These are phyloP conservation scores for Penicillium sp. DNA, from an alignment of 2,329 filamentous ascomycete genomes.

Conservation along the genomic window DNA sequence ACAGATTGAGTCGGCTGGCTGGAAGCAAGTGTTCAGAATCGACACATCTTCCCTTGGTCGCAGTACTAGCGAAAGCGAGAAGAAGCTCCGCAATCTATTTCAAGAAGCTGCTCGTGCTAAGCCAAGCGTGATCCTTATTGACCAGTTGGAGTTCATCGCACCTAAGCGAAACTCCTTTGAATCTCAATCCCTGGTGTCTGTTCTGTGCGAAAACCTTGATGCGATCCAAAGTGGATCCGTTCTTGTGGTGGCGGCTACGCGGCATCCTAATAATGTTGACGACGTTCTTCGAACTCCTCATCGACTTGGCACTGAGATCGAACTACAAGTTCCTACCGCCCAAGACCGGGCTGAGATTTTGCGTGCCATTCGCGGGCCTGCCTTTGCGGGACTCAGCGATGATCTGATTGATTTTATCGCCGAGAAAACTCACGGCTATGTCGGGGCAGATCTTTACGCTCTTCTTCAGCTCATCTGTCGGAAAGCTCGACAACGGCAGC, in stretches of 20 bases:
- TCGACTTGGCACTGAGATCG: conserved; percentile 69
- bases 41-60: conserved; percentile 39
- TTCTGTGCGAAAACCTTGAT: conserved; percentile 48
- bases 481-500: conserved; percentile 42
- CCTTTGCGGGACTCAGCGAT: conserved; percentile 55
- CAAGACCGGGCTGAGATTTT: conserved; percentile 74
- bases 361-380: conserved; percentile 56
- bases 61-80: conserved; percentile 49
- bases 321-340: conserved; percentile 76
- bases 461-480: conserved; percentile 61
- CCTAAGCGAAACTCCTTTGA: conserved; percentile 59
- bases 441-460: conserved; percentile 72
- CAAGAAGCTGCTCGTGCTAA: conserved; percentile 68
- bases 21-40: conserved; percentile 67
- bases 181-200: conserved; percentile 40
- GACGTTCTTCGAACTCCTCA: conserved; percentile 65
- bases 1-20: conserved; percentile 67
- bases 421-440: conserved; percentile 83
- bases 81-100: conserved; percentile 69
- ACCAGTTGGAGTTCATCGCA: conserved; percentile 73
- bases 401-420: conserved; percentile 64
- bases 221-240: conserved; percentile 57
- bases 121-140: conserved; percentile 78
- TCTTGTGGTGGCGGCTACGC: conserved; percentile 74
- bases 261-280: conserved; percentile 73